phyloP scores from a whole-genome alignment of 2,329 filamentous ascomycete genomes.

The Colletotrichum sp. region DNA sequence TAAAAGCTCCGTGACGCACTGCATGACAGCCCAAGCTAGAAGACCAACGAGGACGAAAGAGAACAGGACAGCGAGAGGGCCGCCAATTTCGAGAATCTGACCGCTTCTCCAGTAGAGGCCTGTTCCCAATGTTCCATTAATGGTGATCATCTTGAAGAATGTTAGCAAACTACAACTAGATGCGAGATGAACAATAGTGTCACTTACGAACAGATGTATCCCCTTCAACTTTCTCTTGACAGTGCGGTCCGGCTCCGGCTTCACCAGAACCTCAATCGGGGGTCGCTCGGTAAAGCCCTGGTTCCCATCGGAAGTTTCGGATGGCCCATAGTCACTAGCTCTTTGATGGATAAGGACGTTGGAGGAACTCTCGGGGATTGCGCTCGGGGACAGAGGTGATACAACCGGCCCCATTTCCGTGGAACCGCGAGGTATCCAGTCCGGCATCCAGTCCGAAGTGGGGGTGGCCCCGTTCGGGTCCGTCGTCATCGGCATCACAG shows the following conservation, averaged over 20 bases:
- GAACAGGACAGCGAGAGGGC: conserved; percentile 29
- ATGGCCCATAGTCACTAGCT: neutral
- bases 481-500: neutral
- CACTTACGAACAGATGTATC: conserved; percentile 26
- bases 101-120: conserved; percentile 34
- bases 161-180: neutral
- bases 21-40: conserved; percentile 33
- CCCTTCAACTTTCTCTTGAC: conserved; percentile 29
- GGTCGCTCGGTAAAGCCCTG: neutral
- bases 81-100: conserved; percentile 30
- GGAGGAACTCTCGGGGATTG: neutral
- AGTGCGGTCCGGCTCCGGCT: conserved; percentile 16
- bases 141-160: neutral
- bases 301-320: neutral
- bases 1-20: conserved; percentile 33
- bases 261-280: neutral
- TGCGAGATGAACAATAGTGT: neutral
- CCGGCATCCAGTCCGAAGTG: conserved; percentile 21
- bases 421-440: conserved; percentile 10
- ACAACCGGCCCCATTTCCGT: neutral
- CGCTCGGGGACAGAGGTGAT: neutral
- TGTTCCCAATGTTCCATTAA: conserved; percentile 30
- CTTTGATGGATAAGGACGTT: neutral
- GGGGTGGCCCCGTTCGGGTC: neutral
- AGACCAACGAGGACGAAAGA: conserved; percentile 31